A percentile compares a stretch with the other conserved stretches of the same genome.
Conservation (phyloP, 1,284 basidiomycete genomes). For the Omphalotus olearius region DNA sequence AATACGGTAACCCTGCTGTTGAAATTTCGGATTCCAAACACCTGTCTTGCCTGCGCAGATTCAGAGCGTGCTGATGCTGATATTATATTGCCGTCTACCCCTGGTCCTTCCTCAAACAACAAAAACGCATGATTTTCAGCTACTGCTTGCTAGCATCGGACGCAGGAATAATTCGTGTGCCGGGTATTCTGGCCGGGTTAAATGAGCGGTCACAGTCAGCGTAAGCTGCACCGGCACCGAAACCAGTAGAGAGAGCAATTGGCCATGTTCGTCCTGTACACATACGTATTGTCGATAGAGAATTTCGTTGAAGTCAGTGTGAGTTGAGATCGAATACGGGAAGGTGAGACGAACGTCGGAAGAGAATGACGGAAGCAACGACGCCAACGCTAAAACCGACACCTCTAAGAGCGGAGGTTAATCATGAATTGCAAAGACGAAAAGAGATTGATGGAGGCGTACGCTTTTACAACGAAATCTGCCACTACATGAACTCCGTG, state of each 20-base stretch:
- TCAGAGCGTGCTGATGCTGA: too few relatives aligned
- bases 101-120: too few relatives aligned
- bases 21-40: too few relatives aligned
- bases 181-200: slow-evolving; percentile 91
- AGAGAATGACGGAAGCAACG: slow-evolving; percentile 90
- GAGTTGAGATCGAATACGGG: neutral
- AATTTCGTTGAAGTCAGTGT: neutral
- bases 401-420: slow-evolving; percentile 52
- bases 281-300: neutral
- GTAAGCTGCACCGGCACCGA: slow-evolving; percentile 85
- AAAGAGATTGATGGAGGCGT: slow-evolving; percentile 24
- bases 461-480: slow-evolving; percentile 78
- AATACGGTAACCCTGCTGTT: too few relatives aligned
- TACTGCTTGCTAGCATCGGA: slow-evolving; percentile 12
- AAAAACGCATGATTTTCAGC: neutral
- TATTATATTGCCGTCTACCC: too few relatives aligned
- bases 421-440: slow-evolving; percentile 7
- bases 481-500: slow-evolving; percentile 45
- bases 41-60: too few relatives aligned
- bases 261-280: slow-evolving; percentile 92
- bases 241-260: slow-evolving; percentile 89
- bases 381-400: slow-evolving; percentile 95
- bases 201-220: slow-evolving; percentile 96
- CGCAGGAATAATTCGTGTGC: slow-evolving; percentile 70
- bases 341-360: slow-evolving; percentile 79